phyloP scores from a whole-genome alignment of 2,329 filamentous ascomycete genomes.

The Fusarium sp. region DNA sequence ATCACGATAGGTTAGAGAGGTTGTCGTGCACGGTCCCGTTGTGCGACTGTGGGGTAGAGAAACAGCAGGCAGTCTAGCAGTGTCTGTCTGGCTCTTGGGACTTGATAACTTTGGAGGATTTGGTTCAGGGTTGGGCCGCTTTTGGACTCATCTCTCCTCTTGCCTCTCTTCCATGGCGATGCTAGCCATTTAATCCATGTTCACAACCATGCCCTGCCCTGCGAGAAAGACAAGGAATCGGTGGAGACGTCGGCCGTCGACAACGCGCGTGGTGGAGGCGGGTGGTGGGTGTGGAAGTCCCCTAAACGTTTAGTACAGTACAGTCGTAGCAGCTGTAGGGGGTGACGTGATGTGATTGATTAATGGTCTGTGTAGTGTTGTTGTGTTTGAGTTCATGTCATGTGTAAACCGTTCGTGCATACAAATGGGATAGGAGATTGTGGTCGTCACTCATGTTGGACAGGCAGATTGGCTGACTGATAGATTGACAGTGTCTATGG shows the following conservation, averaged over 20 bases:
- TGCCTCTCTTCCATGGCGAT: neutral
- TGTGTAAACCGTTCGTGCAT: conserved; percentile 7
- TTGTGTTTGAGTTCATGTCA: conserved; percentile 24
- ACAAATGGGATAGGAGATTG: neutral
- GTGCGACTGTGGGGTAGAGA: conserved; percentile 43
- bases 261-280: conserved; percentile 22
- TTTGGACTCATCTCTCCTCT: conserved; percentile 2
- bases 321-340: conserved; percentile 3
- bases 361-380: conserved; percentile 11
- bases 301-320: conserved; percentile 11
- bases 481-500: neutral
- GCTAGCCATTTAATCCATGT: conserved; percentile 4
- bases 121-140: conserved; percentile 19
- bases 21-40: conserved; percentile 29
- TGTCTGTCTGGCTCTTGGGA: neutral
- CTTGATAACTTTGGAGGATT: neutral
- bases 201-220: neutral
- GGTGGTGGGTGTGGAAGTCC: conserved; percentile 13
- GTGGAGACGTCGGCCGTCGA: conserved; percentile 25
- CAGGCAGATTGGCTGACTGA: neutral
- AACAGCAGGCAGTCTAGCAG: no score
- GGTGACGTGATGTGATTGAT: conserved; percentile 28
- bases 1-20: conserved; percentile 39
- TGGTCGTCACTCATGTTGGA: neutral
- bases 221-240: conserved; percentile 15